Percentiles rank a stretch among this genome's conserved stretches.
phyloP scores from a whole-genome alignment of 305 asterid genomes.

The Solanum aculeatissimum region DNA sequence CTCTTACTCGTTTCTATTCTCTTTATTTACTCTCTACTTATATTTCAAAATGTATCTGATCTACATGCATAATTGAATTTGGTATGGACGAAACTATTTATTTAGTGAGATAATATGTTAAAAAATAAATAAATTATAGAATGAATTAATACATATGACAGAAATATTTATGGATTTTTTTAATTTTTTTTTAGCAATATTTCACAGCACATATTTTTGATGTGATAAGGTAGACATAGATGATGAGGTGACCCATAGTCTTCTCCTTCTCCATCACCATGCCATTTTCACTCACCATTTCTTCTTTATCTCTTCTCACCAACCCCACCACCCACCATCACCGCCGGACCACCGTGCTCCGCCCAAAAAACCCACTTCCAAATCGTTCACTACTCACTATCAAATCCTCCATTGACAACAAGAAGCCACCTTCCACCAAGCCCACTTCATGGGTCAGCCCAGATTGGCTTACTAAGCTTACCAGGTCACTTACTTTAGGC shows the following conservation, averaged over 20 bases:
- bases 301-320: conserved; percentile 18
- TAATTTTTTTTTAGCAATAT: no score
- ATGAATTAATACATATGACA: no score
- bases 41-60: no score
- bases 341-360: not conserved
- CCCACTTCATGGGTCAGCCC: conserved; percentile 88
- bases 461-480: conserved; percentile 68
- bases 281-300: conserved; percentile 30
- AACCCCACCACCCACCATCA: conserved; percentile 15
- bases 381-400: conserved; percentile 13
- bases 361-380: not conserved
- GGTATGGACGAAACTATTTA: no score
- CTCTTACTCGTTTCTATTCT: no score
- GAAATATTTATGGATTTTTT: no score
- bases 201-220: no score
- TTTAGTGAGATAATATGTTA: no score
- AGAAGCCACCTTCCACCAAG: conserved; percentile 21
- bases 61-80: no score
- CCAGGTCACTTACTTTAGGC: conserved; percentile 48
- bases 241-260: not conserved
- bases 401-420: conserved; percentile 29
- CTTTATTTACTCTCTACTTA: no score
- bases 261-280: conserved; percentile 10
- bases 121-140: no score
- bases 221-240: no score